Conservation (phyloP, 164 flowering plant species). For the Annona cherimola region DNA sequence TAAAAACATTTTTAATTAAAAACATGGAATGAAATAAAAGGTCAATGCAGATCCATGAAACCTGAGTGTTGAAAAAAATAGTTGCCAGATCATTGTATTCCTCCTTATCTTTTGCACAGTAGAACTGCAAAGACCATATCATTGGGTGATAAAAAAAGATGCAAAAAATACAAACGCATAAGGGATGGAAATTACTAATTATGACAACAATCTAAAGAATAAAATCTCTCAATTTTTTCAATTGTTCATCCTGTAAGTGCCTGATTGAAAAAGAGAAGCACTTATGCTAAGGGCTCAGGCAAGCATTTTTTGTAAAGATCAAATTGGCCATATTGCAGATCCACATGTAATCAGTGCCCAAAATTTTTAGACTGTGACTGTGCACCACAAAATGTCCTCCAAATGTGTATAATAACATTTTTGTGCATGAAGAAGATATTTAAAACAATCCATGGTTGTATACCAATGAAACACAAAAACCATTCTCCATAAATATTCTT, state of each 20-base stretch:
- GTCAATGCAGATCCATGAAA: slow-evolving; percentile 15
- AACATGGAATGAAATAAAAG: slow-evolving; percentile 2
- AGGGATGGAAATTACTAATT: neutral
- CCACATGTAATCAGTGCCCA: neutral
- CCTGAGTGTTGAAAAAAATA: slow-evolving; percentile 98
- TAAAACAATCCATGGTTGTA: neutral
- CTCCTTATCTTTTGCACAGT: slow-evolving; percentile 67
- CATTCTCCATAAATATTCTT: neutral
- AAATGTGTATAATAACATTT: neutral
- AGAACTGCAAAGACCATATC: slow-evolving; percentile 53
- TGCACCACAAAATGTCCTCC: neutral
- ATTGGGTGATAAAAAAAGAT: neutral
- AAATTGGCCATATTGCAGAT: neutral
- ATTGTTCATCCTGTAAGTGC: neutral
- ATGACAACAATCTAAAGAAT: neutral
- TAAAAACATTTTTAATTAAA: neutral
- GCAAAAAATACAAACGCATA: neutral
- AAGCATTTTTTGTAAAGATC: neutral
- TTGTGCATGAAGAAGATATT: neutral
- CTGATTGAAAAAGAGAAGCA: neutral
- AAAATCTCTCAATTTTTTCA: too few relatives aligned
- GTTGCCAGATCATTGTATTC: slow-evolving; percentile 99
- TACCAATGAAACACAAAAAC: neutral
- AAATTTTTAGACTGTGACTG: neutral
- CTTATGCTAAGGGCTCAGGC: neutral